Evolutionary conservation across 768 basidiomycete species (phyloP).

Genomic region (Chalciporus chontae): DNA sequence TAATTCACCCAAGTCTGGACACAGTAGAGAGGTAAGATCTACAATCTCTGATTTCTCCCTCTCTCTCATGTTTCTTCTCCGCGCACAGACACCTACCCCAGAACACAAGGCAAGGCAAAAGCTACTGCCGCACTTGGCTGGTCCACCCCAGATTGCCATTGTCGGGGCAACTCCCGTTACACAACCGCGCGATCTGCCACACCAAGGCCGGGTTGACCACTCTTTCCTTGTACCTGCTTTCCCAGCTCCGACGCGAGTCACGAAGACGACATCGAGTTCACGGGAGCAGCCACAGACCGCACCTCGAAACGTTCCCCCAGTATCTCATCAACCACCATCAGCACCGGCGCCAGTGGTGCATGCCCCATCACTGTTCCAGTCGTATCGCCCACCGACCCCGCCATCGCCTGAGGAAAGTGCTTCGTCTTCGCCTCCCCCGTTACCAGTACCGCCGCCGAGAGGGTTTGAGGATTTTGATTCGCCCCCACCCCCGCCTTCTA

Average conservation of each 20-base stretch:
- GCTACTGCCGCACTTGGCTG: slow-evolving; percentile 10
- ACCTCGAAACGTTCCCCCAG: slow-evolving; percentile 7
- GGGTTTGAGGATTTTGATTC: slow-evolving; percentile 17
- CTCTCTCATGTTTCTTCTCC: slow-evolving; percentile 9
- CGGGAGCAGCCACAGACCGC: slow-evolving; percentile 21
- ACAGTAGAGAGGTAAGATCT: slow-evolving; percentile 26
- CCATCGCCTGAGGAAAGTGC: slow-evolving; percentile 12
- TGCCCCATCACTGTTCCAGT: slow-evolving; percentile 24
- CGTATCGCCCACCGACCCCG: slow-evolving; percentile 22
- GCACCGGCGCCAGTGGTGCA: neutral
- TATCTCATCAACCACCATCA: slow-evolving; percentile 16
- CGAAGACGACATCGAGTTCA: slow-evolving; percentile 22
- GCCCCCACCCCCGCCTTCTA: slow-evolving; percentile 11
- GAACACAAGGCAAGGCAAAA: slow-evolving; percentile 15
- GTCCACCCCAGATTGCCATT: slow-evolving; percentile 29
- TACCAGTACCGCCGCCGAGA: slow-evolving; percentile 29
- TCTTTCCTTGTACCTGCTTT: slow-evolving; percentile 26
- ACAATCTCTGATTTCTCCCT: neutral
- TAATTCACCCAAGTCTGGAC: slow-evolving; percentile 21
- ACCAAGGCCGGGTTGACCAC: slow-evolving; percentile 18
- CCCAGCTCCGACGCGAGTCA: slow-evolving; percentile 23
- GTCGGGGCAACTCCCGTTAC: slow-evolving; percentile 28
- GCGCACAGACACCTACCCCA: slow-evolving; percentile 17
- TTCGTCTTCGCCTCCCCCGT: slow-evolving; percentile 27
- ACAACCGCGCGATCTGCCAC: slow-evolving; percentile 20